Base-by-base conservation (phyloP, 495 filamentous ascomycete genomes). In the Tuber calosporum region DNA sequence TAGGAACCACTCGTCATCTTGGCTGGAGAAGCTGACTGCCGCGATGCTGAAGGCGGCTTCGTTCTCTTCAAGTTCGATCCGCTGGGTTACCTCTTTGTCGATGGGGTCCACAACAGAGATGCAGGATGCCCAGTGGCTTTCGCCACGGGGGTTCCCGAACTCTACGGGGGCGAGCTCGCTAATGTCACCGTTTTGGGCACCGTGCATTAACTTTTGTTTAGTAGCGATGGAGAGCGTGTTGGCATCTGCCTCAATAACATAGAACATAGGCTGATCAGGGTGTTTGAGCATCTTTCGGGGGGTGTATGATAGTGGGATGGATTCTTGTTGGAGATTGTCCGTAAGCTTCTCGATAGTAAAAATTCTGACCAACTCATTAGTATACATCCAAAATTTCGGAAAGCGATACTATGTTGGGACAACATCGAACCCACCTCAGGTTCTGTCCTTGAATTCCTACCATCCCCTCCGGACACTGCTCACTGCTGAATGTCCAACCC, bases 401-500 rank as follows among this genome's bases (percentile, higher is more conserved):
- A 69, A 80, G 72, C 71, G 41, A 58, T 79, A 70, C 48, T 13
- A 26, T 37, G 45, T 20, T 30, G 45, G 37, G 22, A 53, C 38
- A 53, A 71, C 39, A 70, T 53, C 38, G 82, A 34, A 34, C 53
- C 26, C 26, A 62, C 53, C 53, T 62, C 30, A 99, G 85, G 82
- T 91, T 96, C 80, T 93, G 89, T 39, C 89, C 93, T 82, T 97
- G 92, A 70, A 99, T 94, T 70, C 93, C 94, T 45, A 98, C 94
- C 90, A 99, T 94, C 36, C 95, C 94, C 83, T 97, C 93, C 20
- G 89, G 86, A 76, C 93, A 96, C 79, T 95, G 90, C 83, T 97
- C 93, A 79, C 93, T 97, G 79, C 91, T 95, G 78, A 99, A 97
- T 77, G 91, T 97, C 90, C 93, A 96, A 34, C 92, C 94, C 86